A percentile compares a stretch with the other conserved stretches of the same genome.
phyloP scores from a whole-genome alignment of 306 rosid species.

The Vigna mungo region DNA sequence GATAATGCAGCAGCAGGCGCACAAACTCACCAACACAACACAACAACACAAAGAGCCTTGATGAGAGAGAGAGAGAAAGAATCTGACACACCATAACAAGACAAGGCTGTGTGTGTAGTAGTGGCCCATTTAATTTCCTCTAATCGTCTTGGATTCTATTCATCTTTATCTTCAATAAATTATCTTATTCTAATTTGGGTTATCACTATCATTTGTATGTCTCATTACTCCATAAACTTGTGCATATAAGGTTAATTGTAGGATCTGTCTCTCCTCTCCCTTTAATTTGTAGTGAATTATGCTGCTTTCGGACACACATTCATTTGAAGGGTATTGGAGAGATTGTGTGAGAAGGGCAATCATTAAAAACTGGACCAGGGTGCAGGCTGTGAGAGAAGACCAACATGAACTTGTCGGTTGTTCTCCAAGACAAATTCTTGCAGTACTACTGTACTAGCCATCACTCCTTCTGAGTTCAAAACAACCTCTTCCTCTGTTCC shows the following conservation, averaged over 20 bases:
- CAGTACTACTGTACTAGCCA: conserved; percentile 38
- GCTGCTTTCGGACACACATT: conserved; percentile 46
- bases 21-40: conserved; percentile 45
- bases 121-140: conserved; percentile 60
- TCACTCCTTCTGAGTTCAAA: conserved; percentile 46
- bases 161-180: neutral
- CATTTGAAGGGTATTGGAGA: conserved; percentile 38
- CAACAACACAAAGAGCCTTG: conserved; percentile 26
- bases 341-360: conserved; percentile 59
- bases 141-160: conserved; percentile 24
- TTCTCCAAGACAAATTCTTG: conserved; percentile 54
- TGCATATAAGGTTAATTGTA: conserved; percentile 24
- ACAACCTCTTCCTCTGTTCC: conserved; percentile 43
- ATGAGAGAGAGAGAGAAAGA: conserved; percentile 29
- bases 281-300: neutral
- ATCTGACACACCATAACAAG: conserved; percentile 62
- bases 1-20: conserved; percentile 56
- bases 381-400: conserved; percentile 74
- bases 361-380: conserved; percentile 72
- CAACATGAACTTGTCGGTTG: conserved; percentile 86
- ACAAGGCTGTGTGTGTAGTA: conserved; percentile 45
- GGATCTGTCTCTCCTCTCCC: conserved; percentile 36
- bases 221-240: neutral
- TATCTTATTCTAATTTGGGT: conserved; percentile 13
- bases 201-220: conserved; percentile 11